These are phyloP conservation scores for Zymoseptoria tritici DNA, from an alignment of 2,329 filamentous ascomycete species.

Conservation along the genomic window DNA sequence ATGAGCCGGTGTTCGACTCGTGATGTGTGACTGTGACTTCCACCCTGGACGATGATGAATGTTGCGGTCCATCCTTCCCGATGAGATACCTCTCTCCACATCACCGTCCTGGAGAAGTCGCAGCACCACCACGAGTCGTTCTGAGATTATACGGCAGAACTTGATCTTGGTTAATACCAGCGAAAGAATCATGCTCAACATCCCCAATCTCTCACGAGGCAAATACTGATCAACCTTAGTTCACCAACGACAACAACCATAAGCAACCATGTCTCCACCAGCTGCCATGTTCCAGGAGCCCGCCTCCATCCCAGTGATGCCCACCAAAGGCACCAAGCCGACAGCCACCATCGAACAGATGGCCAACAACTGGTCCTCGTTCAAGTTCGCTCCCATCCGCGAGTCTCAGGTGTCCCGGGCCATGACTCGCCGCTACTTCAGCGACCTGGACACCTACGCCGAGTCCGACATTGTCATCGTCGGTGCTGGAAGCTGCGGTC, in stretches of 20 bases:
- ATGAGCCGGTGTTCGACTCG: slow-evolving; percentile 13
- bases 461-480: slow-evolving; percentile 93
- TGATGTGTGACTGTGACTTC: neutral
- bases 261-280: slow-evolving; percentile 67
- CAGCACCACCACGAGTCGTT: slow-evolving; percentile 32
- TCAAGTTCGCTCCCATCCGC: slow-evolving; percentile 78
- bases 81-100: neutral
- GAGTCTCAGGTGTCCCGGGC: slow-evolving; percentile 84
- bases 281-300: slow-evolving; percentile 52
- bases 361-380: slow-evolving; percentile 70
- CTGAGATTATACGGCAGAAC: slow-evolving; percentile 92
- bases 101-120: slow-evolving; percentile 12
- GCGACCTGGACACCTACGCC: slow-evolving; percentile 79
- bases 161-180: slow-evolving; percentile 99
- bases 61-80: neutral
- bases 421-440: slow-evolving; percentile 90
- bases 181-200: slow-evolving; percentile 84
- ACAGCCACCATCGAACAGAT: slow-evolving; percentile 54
- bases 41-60: neutral
- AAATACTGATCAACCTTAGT: slow-evolving; percentile 33
- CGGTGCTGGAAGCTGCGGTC: slow-evolving; percentile 80
- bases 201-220: slow-evolving; percentile 42
- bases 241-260: slow-evolving; percentile 24
- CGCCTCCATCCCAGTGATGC: slow-evolving; percentile 30
- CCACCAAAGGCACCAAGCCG: slow-evolving; percentile 34